Evolutionary conservation across 805 yeast genomes (phyloP), one percentile per base, ranked within the genome.

Genomic region (Schwanniomyces sp.): DNA sequence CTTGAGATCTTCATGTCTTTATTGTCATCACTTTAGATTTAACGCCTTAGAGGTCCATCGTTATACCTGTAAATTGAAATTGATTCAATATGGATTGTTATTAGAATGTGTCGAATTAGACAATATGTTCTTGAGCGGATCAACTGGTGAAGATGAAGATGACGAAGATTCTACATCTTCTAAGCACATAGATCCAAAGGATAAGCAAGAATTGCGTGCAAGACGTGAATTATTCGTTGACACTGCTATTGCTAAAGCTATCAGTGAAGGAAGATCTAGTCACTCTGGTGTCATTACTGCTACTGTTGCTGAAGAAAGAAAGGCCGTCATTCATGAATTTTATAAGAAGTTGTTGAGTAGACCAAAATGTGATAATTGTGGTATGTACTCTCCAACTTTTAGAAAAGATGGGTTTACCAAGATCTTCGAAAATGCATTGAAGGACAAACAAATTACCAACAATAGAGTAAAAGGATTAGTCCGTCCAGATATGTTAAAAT

Each of bases 321-420:
- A 92, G 64, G 64, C 63, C 9, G 68, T 82, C 47, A 76, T 90
- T 53, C 85, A 83, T 48, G 90, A 85, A 30, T 86, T 91, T 59
- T 88, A 91, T 74, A 81, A 80, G 58, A 80, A 80, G 57, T 67
- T 91, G 43, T 70, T 88, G 52, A 67, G 86, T 41, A 82, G 97
- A 67, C 85, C 91, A 47, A 88, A 85, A 67, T 94, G 99, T 80
- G 96, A 89, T 60, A 91, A 91, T 69, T 94, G 99, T 79, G 89
- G 91, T 39, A 88, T 91, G 96, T 88, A 76, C 67, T 90, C 97
- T 40, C 98, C 99, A 46, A 76, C 86, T 30, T 92, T 86, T 75
- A 84, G 99, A 72, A 92, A 91, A 61, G 99, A 94, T 64, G 99
- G 99, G 0, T 86, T 83, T 62, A 80, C 91, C 52, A 94, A 95